Conservation (phyloP, 805 yeast genomes). For the Metschnikowia reukaufii region DNA sequence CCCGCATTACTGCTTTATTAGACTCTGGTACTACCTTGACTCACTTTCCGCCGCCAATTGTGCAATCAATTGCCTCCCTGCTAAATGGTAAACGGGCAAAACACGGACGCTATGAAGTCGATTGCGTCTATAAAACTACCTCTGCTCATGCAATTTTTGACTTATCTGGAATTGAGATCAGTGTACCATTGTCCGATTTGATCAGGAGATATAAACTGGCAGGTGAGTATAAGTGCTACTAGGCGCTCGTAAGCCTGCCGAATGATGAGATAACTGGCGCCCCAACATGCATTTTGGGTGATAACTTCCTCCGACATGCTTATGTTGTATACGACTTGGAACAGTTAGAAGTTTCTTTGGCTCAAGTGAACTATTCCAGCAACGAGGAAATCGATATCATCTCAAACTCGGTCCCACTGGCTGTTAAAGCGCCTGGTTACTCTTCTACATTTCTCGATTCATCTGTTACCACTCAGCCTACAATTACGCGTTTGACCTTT, state of each 20-base stretch:
- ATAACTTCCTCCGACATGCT: constrained; percentile 58
- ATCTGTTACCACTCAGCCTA: not conserved
- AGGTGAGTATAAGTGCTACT: constrained; percentile 20
- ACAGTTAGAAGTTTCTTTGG: constrained; percentile 53
- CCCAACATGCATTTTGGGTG: constrained; percentile 62
- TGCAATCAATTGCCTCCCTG: constrained; percentile 15
- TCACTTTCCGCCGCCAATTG: constrained; percentile 42
- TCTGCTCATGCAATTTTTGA: constrained; percentile 30
- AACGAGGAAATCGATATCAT: constrained; percentile 47
- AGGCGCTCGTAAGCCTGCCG: constrained; percentile 27
- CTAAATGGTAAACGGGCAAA: not conserved
- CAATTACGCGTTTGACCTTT: not conserved
- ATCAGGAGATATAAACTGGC: constrained; percentile 13
- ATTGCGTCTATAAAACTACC: constrained; percentile 9
- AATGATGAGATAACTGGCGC: too few species aligned
- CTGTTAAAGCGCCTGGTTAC: constrained; percentile 45
- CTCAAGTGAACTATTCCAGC: constrained; percentile 31
- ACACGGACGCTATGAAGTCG: constrained; percentile 4
- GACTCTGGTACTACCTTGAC: constrained; percentile 56
- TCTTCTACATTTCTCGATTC: constrained; percentile 32
- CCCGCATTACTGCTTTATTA: constrained; percentile 21
- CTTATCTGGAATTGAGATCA: constrained; percentile 56
- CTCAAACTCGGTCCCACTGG: constrained; percentile 47
- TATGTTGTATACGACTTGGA: constrained; percentile 68
- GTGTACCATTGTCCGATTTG: constrained; percentile 44